phyloP scores from a whole-genome alignment of 495 filamentous ascomycete genomes.

The Penicillium parvum region DNA sequence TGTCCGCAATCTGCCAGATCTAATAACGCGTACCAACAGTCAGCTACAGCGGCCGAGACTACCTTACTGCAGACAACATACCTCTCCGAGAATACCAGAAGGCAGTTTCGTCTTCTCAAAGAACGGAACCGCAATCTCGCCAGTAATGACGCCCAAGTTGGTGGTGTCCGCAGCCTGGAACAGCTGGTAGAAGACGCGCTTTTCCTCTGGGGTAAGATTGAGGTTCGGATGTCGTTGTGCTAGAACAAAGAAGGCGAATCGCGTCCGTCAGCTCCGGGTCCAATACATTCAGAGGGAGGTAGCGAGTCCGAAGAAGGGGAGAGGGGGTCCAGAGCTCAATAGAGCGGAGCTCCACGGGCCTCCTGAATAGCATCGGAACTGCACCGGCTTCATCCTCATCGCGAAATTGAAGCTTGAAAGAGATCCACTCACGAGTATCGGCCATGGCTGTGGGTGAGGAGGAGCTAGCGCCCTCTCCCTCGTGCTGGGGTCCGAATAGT shows the following conservation, averaged over 20 bases:
- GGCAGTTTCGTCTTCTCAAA: slow-evolving; percentile 93
- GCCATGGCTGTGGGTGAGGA: slow-evolving; percentile 36
- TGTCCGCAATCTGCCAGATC: slow-evolving; percentile 99
- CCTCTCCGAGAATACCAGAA: slow-evolving; percentile 82
- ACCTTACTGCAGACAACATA: slow-evolving; percentile 34
- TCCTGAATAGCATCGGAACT: slow-evolving; percentile 28
- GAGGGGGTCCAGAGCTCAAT: slow-evolving; percentile 7
- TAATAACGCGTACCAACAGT: slow-evolving; percentile 25
- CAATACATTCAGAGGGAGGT: neutral
- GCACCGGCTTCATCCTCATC: neutral
- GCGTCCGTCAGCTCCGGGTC: slow-evolving; percentile 24
- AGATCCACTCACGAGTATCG: slow-evolving; percentile 33
- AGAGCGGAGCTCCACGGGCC: slow-evolving; percentile 19
- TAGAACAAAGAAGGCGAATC: slow-evolving; percentile 11
- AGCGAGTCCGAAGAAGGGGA: slow-evolving; percentile 10
- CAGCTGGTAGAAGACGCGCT: slow-evolving; percentile 84
- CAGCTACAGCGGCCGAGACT: slow-evolving; percentile 1
- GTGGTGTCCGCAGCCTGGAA: slow-evolving; percentile 88
- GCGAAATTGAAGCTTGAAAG: neutral
- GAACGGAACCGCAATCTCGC: slow-evolving; percentile 94
- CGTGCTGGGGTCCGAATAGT: slow-evolving; percentile 17
- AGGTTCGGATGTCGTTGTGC: slow-evolving; percentile 59
- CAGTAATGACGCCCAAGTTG: slow-evolving; percentile 87
- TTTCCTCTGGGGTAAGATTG: slow-evolving; percentile 87
- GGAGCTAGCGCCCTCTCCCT: slow-evolving; percentile 34